These are phyloP conservation scores for Aspergillus tamarii DNA, from an alignment of 2,329 filamentous ascomycete genomes.

Conservation along the genomic window DNA sequence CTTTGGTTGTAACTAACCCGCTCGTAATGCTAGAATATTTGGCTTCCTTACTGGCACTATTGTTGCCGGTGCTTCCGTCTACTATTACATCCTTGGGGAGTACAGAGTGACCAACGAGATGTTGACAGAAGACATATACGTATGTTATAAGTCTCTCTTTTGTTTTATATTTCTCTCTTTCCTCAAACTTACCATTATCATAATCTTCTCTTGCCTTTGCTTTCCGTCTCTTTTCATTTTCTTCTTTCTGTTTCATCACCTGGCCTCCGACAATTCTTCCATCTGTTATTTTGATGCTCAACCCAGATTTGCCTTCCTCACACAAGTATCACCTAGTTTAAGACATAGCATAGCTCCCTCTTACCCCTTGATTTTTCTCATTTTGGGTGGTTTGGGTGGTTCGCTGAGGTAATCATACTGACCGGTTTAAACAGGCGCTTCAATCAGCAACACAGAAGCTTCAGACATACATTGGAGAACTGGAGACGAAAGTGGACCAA, in stretches of 20 bases:
- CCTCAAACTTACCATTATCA: background rate
- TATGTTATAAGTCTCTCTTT: conserved; percentile 57
- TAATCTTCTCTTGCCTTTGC: background rate
- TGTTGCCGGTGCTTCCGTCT: conserved; percentile 77
- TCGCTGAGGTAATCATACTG: background rate
- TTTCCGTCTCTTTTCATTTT: background rate
- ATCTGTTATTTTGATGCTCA: background rate
- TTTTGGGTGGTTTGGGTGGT: too few species aligned
- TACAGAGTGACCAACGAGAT: conserved; percentile 93
- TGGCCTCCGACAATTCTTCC: background rate
- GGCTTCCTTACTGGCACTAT: conserved; percentile 88
- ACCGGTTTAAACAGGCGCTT: conserved; percentile 64
- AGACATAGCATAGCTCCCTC: background rate
- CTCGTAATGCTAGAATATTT: conserved; percentile 65
- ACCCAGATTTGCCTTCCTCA: background rate
- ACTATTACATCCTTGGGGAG: conserved; percentile 90
- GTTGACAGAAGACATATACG: conserved; percentile 92
- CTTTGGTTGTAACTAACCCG: conserved; percentile 5
- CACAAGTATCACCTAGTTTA: too few species aligned
- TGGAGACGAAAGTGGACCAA: conserved; percentile 78
- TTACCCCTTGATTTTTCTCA: too few species aligned
- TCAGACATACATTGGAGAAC: conserved; percentile 76
- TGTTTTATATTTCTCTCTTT: background rate
- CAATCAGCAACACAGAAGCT: conserved; percentile 86
- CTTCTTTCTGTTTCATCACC: background rate